Percentiles rank a stretch among this genome's conserved stretches.
Conservation (phyloP, 805 yeast species). For the Schwanniomyces sp. region DNA sequence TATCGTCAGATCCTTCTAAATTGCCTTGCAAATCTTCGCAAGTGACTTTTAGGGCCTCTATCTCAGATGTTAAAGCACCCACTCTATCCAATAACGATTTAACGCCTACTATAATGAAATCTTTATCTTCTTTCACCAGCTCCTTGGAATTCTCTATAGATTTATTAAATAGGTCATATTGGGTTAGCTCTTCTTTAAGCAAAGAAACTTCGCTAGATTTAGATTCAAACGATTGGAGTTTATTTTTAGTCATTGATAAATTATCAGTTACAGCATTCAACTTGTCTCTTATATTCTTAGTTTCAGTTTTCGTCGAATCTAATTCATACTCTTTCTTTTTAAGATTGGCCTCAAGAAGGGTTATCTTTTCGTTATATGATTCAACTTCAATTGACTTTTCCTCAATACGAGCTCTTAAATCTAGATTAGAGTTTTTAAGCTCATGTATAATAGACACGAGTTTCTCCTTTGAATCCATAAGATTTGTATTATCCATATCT, state of each 20-base stretch:
- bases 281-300: neutral
- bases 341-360: neutral
- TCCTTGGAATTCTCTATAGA: neutral
- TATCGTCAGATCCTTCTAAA: neutral
- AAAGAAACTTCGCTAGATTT: neutral
- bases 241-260: neutral
- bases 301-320: neutral
- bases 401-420: neutral
- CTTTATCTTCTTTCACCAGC: neutral
- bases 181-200: too few species aligned
- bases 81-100: neutral
- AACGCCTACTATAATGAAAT: neutral
- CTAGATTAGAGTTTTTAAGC: neutral
- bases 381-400: slow-evolving; percentile 2
- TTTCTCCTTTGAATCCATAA: neutral
- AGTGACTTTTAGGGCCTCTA: neutral
- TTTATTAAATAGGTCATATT: neutral
- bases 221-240: neutral
- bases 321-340: neutral
- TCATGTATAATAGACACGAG: neutral
- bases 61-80: neutral
- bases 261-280: neutral
- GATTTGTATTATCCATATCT: neutral
- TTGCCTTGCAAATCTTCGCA: neutral
- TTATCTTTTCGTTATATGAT: neutral